Base-by-base conservation (phyloP, 1,139 yeast species). In the Maudiozyma humilis region DNA sequence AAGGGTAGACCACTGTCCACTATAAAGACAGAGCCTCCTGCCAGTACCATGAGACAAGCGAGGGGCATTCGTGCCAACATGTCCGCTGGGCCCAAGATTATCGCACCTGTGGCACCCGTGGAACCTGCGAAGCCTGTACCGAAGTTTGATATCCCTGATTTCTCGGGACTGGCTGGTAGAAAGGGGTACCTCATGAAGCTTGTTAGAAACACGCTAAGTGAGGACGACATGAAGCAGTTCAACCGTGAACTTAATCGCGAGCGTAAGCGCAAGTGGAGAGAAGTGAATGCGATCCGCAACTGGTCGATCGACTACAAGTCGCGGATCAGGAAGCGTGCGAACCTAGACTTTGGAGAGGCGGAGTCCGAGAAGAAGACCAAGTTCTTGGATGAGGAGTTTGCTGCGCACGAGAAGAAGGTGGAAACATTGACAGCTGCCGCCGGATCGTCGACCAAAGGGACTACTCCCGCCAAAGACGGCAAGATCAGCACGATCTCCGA, bases 251-350 rank as follows among this genome's bases (percentile, higher is more conserved):
- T 60, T 25, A 88, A 88, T 55, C 72, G 95, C 41, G 91, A 84
- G 50, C 72, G 97, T 33, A 91, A 91, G 66, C 82, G 88, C 66
- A 77, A 79, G 53, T 91, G 97, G 97, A 76, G 97, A 58, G 91
- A 80, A 49, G 81, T 78, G 32, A 88, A 89, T 60, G 75, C 76
- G 14, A 83, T 82, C 50, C 72, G 93, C 51, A 89, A 89, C 60
- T 82, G 86, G 65, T 96, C 87, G 60, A 83, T 85, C 54, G 97
- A 89, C 60, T 67, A 89, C 47, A 72, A 94, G 43, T 77, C 85
- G 1, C 70, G 97, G 44, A 82, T 91, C 23, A 72, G 76, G 49
- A 81, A 80, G 52, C 70, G 91, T 38, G 96, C 97, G 0, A 69
- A 69, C 36, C 64, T 66, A 16, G 66, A 82, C 51, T 88, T 78